Percentiles rank a stretch among this genome's conserved stretches.
phyloP scores from a whole-genome alignment of 352 stramenopile species.

The Pythium brachiatum region DNA sequence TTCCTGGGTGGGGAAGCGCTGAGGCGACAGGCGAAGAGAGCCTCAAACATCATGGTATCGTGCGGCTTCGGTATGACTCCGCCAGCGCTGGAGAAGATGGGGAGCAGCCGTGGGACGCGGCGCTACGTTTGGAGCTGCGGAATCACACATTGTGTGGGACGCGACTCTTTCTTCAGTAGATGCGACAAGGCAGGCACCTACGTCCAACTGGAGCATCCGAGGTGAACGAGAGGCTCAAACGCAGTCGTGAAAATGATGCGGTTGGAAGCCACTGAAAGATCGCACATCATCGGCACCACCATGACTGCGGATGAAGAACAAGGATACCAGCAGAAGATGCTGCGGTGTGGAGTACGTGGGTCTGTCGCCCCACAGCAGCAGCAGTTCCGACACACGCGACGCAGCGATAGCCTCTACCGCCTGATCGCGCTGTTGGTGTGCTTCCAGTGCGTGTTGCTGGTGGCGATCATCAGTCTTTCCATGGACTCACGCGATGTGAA shows the following conservation, averaged over 20 bases:
- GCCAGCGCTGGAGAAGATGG: not conserved
- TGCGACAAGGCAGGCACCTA: not conserved
- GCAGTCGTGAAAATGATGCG: slow-evolving; percentile 4
- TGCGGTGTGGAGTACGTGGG: not conserved
- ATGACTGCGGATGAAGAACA: too few relatives aligned
- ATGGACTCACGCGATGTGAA: not conserved
- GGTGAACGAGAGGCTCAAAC: too few relatives aligned
- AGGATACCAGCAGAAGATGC: not conserved
- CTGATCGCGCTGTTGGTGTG: slow-evolving; percentile 5
- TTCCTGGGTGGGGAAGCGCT: slow-evolving; percentile 42
- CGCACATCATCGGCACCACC: not conserved
- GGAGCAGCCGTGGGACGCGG: slow-evolving; percentile 20
- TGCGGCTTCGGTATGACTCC: slow-evolving; percentile 45
- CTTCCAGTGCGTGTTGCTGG: slow-evolving; percentile 12
- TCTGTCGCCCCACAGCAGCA: slow-evolving; percentile 5
- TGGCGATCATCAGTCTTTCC: not conserved
- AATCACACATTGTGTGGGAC: slow-evolving; percentile 35
- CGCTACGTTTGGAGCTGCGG: slow-evolving; percentile 24
- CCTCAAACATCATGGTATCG: slow-evolving; percentile 57
- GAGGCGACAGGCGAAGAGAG: slow-evolving; percentile 56
- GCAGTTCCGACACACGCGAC: not conserved
- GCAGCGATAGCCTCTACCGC: slow-evolving; percentile 5
- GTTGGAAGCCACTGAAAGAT: not conserved
- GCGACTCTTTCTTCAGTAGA: slow-evolving; percentile 22
- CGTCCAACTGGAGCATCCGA: not conserved